phyloP scores from a whole-genome alignment of 352 stramenopile genomes.

The Globisporangium iwayamae region DNA sequence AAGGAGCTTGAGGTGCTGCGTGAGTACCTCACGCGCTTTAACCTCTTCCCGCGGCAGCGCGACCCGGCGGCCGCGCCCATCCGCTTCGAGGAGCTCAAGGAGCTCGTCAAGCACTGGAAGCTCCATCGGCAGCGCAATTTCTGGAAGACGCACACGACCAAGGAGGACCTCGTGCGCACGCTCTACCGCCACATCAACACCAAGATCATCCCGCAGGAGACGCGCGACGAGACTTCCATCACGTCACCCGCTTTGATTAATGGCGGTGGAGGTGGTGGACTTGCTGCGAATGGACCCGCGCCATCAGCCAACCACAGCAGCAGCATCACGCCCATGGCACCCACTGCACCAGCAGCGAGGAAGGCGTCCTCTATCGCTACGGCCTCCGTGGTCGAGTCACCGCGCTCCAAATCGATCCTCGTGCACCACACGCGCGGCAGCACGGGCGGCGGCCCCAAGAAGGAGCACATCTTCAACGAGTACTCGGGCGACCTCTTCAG shows the following conservation, averaged over 20 bases:
- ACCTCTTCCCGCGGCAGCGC: slow-evolving; percentile 72
- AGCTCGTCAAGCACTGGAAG: slow-evolving; percentile 89
- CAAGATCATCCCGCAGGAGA: slow-evolving; percentile 74
- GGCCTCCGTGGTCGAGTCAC: slow-evolving; percentile 33
- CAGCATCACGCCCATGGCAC: slow-evolving; percentile 15
- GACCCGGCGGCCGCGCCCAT: slow-evolving; percentile 75
- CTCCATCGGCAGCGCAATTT: slow-evolving; percentile 87
- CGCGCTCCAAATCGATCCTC: slow-evolving; percentile 53
- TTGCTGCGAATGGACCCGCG: not conserved
- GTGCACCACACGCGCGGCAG: slow-evolving; percentile 24
- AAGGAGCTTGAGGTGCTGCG: slow-evolving; percentile 86
- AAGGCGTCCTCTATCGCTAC: slow-evolving; percentile 31
- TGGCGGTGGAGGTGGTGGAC: not conserved
- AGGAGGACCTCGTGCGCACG: slow-evolving; percentile 84
- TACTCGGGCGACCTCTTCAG: slow-evolving; percentile 83
- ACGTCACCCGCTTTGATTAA: slow-evolving; percentile 13
- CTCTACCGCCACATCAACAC: slow-evolving; percentile 87
- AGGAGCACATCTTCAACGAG: slow-evolving; percentile 48
- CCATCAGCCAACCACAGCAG: slow-evolving; percentile 9
- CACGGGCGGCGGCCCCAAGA: slow-evolving; percentile 25
- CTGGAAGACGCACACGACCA: slow-evolving; percentile 88
- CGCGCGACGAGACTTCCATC: slow-evolving; percentile 37
- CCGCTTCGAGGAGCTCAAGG: slow-evolving; percentile 89
- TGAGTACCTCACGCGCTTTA: slow-evolving; percentile 77
- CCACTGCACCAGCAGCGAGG: slow-evolving; percentile 33